Percentiles rank a stretch among this genome's conserved stretches.
Conservation (phyloP, 345 rosid genomes). For the Rhodamnia argentea region DNA sequence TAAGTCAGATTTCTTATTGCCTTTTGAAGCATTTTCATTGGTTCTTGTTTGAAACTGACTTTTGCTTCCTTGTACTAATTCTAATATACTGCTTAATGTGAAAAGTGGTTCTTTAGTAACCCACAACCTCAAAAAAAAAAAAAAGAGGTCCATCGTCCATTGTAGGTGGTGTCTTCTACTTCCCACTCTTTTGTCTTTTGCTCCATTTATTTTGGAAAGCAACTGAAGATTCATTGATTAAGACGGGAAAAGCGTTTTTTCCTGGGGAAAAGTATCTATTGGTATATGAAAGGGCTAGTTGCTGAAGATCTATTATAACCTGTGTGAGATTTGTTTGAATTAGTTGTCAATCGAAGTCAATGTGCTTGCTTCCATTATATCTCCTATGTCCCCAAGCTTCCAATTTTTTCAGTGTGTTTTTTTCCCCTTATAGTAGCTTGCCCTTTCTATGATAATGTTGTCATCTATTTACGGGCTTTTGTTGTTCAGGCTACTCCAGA, state of each 20-base stretch:
- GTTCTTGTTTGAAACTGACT: neutral
- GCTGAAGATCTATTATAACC: neutral
- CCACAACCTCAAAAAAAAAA: neutral
- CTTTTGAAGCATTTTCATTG: neutral
- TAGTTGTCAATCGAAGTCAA: neutral
- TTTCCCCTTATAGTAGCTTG: neutral
- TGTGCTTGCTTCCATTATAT: neutral
- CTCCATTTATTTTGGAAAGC: neutral
- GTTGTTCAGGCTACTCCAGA: constrained; percentile 81
- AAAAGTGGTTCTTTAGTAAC: neutral
- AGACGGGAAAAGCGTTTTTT: neutral
- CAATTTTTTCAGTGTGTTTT: neutral
- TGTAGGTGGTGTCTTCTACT: neutral
- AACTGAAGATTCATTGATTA: neutral
- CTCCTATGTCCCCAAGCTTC: neutral
- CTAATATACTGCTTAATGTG: neutral
- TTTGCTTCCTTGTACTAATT: neutral
- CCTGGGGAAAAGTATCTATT: neutral
- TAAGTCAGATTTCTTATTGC: neutral
- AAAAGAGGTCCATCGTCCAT: neutral
- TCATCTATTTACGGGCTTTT: neutral
- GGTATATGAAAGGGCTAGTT: neutral
- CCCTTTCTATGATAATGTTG: neutral
- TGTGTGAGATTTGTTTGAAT: neutral
- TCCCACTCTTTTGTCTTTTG: neutral